These are phyloP conservation scores for Verticillium zaregamsianum DNA, from an alignment of 2,329 filamentous ascomycete genomes.

Conservation along the genomic window DNA sequence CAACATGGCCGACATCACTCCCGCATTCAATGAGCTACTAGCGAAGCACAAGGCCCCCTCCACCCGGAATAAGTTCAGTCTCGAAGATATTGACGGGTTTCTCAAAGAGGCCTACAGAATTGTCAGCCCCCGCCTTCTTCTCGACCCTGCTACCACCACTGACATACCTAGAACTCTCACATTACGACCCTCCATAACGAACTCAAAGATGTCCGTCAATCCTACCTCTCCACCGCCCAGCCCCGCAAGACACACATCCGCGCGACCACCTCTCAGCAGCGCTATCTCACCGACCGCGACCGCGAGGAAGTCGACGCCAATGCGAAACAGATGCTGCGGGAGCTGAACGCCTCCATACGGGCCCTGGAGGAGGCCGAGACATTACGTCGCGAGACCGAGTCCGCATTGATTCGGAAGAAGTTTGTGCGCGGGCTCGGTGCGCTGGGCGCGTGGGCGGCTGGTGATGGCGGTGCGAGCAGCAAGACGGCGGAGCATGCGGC, in stretches of 20 bases:
- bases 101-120: conserved; percentile 92
- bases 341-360: conserved; percentile 77
- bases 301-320: conserved; percentile 84
- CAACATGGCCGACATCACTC: conserved; percentile 59
- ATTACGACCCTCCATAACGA: conserved; percentile 77
- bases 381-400: conserved; percentile 72
- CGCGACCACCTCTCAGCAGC: conserved; percentile 33
- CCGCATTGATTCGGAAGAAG: conserved; percentile 67
- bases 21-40: conserved; percentile 65
- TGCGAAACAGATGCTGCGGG: conserved; percentile 78
- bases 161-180: conserved; percentile 65
- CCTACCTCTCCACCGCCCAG: conserved; percentile 81
- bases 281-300: conserved; percentile 72
- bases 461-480: conserved; percentile 48
- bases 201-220: conserved; percentile 77
- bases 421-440: conserved; percentile 61
- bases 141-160: background rate
- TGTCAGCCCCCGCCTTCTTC: conserved; percentile 43
- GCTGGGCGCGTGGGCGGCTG: conserved; percentile 63
- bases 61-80: conserved; percentile 31
- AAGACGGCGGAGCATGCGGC: conserved; percentile 61
- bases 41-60: conserved; percentile 51
- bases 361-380: conserved; percentile 78
- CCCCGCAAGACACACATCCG: conserved; percentile 53
- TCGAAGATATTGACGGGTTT: conserved; percentile 72